Percentiles rank a stretch among this genome's conserved stretches.
phyloP scores from a whole-genome alignment of 257 asterid species.

The Echium plantagineum region DNA sequence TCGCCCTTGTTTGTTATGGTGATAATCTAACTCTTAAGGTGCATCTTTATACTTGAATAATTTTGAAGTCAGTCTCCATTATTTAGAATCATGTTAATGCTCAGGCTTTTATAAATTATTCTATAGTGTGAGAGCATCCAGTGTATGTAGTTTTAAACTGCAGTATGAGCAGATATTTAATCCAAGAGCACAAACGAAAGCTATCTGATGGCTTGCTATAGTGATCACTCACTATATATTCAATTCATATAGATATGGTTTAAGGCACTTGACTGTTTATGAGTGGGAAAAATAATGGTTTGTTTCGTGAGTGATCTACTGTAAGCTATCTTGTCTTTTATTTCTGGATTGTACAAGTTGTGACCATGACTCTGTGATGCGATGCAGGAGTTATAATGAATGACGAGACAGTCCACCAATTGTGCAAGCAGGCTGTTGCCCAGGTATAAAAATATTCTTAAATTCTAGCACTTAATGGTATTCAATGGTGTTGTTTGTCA shows the following conservation, averaged over 20 bases:
- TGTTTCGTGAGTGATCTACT: neutral
- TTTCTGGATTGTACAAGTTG: conserved; percentile 1
- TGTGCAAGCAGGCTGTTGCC: conserved; percentile 91
- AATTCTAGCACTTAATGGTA: neutral
- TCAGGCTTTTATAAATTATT: neutral
- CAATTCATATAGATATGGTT: neutral
- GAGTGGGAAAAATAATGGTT: neutral
- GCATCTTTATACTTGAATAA: too few relatives aligned
- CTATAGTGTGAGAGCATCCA: neutral
- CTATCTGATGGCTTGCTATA: neutral
- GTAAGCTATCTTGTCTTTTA: neutral
- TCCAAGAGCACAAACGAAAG: neutral
- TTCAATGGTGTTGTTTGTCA: neutral
- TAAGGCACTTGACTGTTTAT: neutral
- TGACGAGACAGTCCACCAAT: conserved; percentile 90
- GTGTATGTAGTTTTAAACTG: too few relatives aligned
- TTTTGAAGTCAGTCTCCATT: neutral
- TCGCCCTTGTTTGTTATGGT: too few relatives aligned
- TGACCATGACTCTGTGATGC: conserved; percentile 14
- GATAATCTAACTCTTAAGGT: too few relatives aligned
- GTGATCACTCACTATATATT: neutral
- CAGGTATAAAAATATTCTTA: conserved; percentile 42
- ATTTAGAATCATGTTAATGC: neutral
- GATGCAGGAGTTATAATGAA: conserved; percentile 89
- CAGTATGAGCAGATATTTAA: neutral